phyloP scores from a whole-genome alignment of 371 early-diverging fungal genomes.

The Mucor circinelloides region DNA sequence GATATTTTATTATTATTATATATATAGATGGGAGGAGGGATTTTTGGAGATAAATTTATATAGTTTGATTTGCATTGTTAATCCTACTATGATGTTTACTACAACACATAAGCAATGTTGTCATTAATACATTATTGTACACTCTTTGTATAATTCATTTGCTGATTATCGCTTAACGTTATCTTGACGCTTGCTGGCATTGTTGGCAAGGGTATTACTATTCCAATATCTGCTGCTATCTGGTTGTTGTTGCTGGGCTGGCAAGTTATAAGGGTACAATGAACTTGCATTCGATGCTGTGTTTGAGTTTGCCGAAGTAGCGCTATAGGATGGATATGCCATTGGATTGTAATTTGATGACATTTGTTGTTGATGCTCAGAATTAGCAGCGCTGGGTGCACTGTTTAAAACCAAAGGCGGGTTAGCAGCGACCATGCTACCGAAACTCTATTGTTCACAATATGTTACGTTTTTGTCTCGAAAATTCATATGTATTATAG shows the following conservation, averaged over 20 bases:
- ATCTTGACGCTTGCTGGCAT: constrained; percentile 1
- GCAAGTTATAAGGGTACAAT: constrained; percentile 7
- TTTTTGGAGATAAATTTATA: not conserved
- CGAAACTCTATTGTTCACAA: constrained; percentile 3
- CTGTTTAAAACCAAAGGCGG: constrained; percentile 33
- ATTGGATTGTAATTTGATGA: constrained; percentile 1
- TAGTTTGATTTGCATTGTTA: not conserved
- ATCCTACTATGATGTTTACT: not conserved
- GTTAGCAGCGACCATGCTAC: constrained; percentile 22
- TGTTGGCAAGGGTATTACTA: not conserved
- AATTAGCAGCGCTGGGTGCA: constrained; percentile 12
- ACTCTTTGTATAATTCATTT: not conserved
- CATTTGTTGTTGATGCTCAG: constrained; percentile 23
- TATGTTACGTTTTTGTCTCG: not conserved
- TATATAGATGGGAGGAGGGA: not conserved
- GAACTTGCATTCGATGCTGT: not conserved
- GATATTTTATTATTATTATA: not conserved
- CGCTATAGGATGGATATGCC: constrained; percentile 1
- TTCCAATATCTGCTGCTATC: constrained; percentile 11
- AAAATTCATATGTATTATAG: not conserved
- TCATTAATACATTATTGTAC: not conserved
- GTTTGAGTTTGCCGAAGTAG: not conserved
- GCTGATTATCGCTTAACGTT: not conserved
- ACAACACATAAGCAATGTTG: not conserved
- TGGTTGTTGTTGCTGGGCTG: constrained; percentile 7